Conservation (phyloP, 306 rosid species). For the Corylus avellana region DNA sequence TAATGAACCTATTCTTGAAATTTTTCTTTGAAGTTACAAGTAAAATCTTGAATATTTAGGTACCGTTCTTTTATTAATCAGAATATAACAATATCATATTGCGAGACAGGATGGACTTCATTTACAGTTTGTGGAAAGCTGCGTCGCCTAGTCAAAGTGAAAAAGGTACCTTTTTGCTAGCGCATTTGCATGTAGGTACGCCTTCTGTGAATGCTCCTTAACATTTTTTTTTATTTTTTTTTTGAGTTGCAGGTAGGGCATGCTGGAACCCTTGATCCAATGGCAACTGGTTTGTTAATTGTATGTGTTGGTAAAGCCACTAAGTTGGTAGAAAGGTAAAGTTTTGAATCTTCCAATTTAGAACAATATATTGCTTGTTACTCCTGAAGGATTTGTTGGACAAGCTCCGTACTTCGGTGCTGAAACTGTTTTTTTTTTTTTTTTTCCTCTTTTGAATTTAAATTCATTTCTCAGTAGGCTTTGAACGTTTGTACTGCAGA, state of each 20-base stretch:
- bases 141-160: slow-evolving; percentile 90
- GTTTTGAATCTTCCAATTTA: slow-evolving; percentile 24
- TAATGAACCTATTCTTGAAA: slow-evolving; percentile 1
- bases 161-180: slow-evolving; percentile 57
- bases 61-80: neutral
- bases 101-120: slow-evolving; percentile 87
- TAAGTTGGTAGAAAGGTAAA: slow-evolving; percentile 75
- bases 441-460: slow-evolving; percentile 18
- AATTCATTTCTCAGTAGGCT: slow-evolving; percentile 20
- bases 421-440: neutral
- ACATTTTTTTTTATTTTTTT: slow-evolving; percentile 2
- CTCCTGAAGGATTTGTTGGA: neutral
- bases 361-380: slow-evolving; percentile 9
- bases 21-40: slow-evolving; percentile 3
- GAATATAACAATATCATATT: slow-evolving; percentile 20
- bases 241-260: slow-evolving; percentile 80
- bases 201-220: slow-evolving; percentile 19
- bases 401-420: neutral
- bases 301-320: slow-evolving; percentile 98
- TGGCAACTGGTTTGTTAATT: slow-evolving; percentile 96
- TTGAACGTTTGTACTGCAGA: slow-evolving; percentile 46
- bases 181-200: neutral
- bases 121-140: slow-evolving; percentile 96
- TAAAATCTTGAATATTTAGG: slow-evolving; percentile 7
- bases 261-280: slow-evolving; percentile 98